Base-by-base conservation (phyloP, 192 early-diverging fungal genomes). In the Backusella sp. region DNA sequence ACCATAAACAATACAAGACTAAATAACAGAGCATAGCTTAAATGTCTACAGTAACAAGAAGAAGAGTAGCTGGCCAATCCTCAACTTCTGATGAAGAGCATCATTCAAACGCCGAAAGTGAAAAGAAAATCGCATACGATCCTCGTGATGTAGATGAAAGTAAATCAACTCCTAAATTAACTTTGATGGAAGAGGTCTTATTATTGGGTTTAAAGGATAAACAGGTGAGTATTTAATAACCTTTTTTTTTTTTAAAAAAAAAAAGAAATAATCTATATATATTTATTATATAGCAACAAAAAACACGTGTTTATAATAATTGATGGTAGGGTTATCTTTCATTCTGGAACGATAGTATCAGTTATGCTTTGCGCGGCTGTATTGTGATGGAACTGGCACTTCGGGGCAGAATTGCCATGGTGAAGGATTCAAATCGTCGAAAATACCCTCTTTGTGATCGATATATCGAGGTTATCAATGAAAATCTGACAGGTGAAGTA, bases 321-420 rank as follows among this genome's bases (percentile, higher is more conserved):
- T 32, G 28, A 35, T 68, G 35, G 14, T 86, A 97, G 90, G 97
- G 97, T 1, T 96, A 97, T 75, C 89, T 99, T 44, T 97, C 96
- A 30, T 99, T 99, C 81, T 99, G 97, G 97, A 99, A 99, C 84
- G 97, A 99, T 85, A 96, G 95, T 81, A 95, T 99, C 70, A 97
- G 95, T 26, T 99, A 99, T 84, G 94, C 96, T 1, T 83, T 99
- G 19, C 89, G 97, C 75, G 97, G 96, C 15, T 94, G 93, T 73
- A 99, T 99, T 79, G 86, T 99, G 41, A 96, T 98, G 88, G 97
- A 99, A 84, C 86, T 99, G 8, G 97, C 97, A 7, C 90, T 99
- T 70, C 90, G 97, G 17, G 91, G 92, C 44, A 90, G 97, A 21
- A 94, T 99, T 74, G 90, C 90, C 12, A 94, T 95, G 78, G 84